Percentiles rank a stretch among this genome's conserved stretches.
phyloP scores from a whole-genome alignment of 192 early-diverging fungal species.

The Physocladia obscura region DNA sequence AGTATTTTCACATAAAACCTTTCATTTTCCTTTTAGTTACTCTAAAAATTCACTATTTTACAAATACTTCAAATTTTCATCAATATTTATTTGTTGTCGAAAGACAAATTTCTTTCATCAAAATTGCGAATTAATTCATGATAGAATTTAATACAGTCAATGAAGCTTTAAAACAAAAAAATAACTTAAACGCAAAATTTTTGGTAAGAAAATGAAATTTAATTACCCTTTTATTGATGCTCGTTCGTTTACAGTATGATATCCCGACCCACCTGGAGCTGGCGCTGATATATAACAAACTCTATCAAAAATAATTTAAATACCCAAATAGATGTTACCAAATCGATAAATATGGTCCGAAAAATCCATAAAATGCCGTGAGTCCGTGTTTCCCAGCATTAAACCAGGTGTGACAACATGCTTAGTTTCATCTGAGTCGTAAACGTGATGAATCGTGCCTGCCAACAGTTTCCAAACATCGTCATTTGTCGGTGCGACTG shows the following conservation, averaged over 20 bases:
- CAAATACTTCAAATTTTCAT: background rate
- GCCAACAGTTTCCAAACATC: slow-evolving; percentile 34
- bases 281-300: background rate
- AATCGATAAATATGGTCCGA: slow-evolving; percentile 42
- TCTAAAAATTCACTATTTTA: background rate
- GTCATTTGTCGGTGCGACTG: slow-evolving; percentile 18
- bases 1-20: no score
- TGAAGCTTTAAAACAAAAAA: no score
- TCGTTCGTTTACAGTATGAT: slow-evolving; percentile 29
- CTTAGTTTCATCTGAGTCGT: background rate
- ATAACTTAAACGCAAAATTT: no score
- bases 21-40: no score
- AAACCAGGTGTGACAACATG: slow-evolving; percentile 38
- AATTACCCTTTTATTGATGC: slow-evolving; percentile 19
- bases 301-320: no score
- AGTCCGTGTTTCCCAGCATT: slow-evolving; percentile 47
- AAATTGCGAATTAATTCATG: slow-evolving; percentile 46
- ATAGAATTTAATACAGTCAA: slow-evolving; percentile 34
- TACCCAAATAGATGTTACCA: slow-evolving; percentile 3
- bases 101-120: slow-evolving; percentile 22
- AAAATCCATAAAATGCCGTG: slow-evolving; percentile 38
- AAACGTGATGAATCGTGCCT: slow-evolving; percentile 39
- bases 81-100: background rate
- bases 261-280: slow-evolving; percentile 3
- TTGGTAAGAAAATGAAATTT: no score